Evolutionary conservation across 495 filamentous ascomycete genomes (phyloP).

Genomic region (Cladorrhinum samala): DNA sequence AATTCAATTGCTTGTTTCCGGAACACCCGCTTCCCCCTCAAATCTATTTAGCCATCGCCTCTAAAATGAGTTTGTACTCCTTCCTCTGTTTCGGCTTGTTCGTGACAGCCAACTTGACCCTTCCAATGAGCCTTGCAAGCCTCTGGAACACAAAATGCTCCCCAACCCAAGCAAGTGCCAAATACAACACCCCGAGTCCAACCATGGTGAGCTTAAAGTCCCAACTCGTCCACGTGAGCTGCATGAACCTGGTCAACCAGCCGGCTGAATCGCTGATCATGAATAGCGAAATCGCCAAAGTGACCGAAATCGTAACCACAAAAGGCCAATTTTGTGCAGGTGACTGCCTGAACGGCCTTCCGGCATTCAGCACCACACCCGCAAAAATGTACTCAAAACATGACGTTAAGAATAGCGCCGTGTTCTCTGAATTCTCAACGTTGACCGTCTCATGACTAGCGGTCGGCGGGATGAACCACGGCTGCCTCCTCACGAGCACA

Average conservation of each 20-base stretch:
- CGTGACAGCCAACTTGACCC: slow-evolving; percentile 47
- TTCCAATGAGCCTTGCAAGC: slow-evolving; percentile 64
- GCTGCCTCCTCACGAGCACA: slow-evolving; percentile 62
- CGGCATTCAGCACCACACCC: slow-evolving; percentile 82
- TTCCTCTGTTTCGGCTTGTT: slow-evolving; percentile 69
- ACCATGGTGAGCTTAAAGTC: slow-evolving; percentile 68
- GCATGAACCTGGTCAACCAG: slow-evolving; percentile 70
- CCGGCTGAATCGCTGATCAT: slow-evolving; percentile 69
- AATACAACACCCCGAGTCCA: slow-evolving; percentile 58
- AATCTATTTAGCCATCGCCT: slow-evolving; percentile 69
- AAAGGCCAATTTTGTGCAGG: slow-evolving; percentile 82
- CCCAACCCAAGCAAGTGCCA: slow-evolving; percentile 58
- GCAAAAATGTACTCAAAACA: slow-evolving; percentile 93
- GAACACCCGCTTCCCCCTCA: too few relatives aligned
- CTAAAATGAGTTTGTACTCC: slow-evolving; percentile 74
- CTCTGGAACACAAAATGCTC: slow-evolving; percentile 65
- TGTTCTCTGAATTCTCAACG: slow-evolving; percentile 86
- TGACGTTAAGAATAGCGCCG: slow-evolving; percentile 77
- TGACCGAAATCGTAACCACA: slow-evolving; percentile 64
- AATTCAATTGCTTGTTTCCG: too few relatives aligned
- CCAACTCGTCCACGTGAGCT: slow-evolving; percentile 68
- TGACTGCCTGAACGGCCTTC: slow-evolving; percentile 77
- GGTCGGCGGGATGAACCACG: slow-evolving; percentile 81
- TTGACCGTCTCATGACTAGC: slow-evolving; percentile 71
- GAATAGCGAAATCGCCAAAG: slow-evolving; percentile 60